These are phyloP conservation scores for Lyophyllum shimeji DNA, from an alignment of 768 basidiomycete genomes.

Conservation along the genomic window DNA sequence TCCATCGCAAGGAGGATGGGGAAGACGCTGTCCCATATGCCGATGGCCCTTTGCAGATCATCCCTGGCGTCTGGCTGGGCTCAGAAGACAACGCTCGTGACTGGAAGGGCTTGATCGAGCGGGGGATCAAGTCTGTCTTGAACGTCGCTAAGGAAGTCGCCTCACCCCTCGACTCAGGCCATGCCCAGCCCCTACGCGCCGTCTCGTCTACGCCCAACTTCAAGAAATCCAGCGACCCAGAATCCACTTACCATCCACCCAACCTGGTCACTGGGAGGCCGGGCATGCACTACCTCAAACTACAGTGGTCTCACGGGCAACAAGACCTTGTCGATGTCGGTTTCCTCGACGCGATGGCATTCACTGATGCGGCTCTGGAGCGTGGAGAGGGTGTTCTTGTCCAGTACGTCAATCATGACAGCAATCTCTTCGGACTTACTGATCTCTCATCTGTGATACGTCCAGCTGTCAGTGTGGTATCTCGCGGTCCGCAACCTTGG, in stretches of 20 bases:
- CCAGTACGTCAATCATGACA: constrained; percentile 58
- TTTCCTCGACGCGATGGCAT: constrained; percentile 78
- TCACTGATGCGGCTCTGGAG: constrained; percentile 73
- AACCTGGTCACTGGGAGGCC: constrained; percentile 71
- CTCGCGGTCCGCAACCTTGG: constrained; percentile 85
- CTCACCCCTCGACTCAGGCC: constrained; percentile 59
- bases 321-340: constrained; percentile 79
- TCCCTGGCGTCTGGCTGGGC: constrained; percentile 87
- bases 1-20: constrained; percentile 64
- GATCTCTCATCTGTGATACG: constrained; percentile 20
- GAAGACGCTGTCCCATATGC: constrained; percentile 69
- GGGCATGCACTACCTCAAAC: constrained; percentile 83
- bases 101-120: constrained; percentile 66
- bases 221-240: constrained; percentile 32
- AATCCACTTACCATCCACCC: constrained; percentile 64
- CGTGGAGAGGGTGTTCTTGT: constrained; percentile 81
- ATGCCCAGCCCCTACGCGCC: constrained; percentile 50
- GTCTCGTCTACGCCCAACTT: constrained; percentile 73
- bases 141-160: constrained; percentile 93
- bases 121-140: constrained; percentile 77
- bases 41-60: constrained; percentile 79
- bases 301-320: constrained; percentile 94
- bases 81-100: constrained; percentile 91
- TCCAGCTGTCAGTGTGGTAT: constrained; percentile 91
- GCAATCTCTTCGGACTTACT: constrained; percentile 15